Evolutionary conservation across 129 eudicot species (phyloP), one percentile per base, ranked within the genome.

Genomic region (Centrapalus pauciflorus): DNA sequence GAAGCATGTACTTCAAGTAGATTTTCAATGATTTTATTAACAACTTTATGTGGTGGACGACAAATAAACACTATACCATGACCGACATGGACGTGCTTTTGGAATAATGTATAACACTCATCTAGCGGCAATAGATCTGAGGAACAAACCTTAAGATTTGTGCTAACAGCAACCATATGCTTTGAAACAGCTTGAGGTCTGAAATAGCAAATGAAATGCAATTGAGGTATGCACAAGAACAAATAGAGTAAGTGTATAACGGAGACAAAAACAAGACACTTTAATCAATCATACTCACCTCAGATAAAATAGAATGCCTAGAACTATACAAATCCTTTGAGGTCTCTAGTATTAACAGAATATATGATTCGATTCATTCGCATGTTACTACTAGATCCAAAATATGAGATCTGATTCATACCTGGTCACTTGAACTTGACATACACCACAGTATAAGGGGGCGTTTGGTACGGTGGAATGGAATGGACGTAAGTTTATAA

Each of bases 101-200:
- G 14, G 17, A 41, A 41, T 7, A 2, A 38, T 21, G 1, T 20
- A 54, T 55, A 20, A 45, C 56, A 4, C 4, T 45, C 29, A 5
- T 33, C 7, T 3, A 11, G 48, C 43, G 60, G 14, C 19, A 71
- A 23, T 26, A 54, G 43, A 25, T 29, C 28, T 0, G 28, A 51
- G 49, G 69, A 69, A 73, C 52, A 19, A 70, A 88, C 99, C 85
- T 73, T 82, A 10, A 89, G 96, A 77, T 93, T 93, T 64, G 99
- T 93, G 80, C 99, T 93, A 75, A 93, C 99, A 73, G 99, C 99
- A 72, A 93, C 99, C 99, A 93, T 93, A 67, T 93, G 99, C 76
- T 93, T 93, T 66, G 96, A 86, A 63, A 93, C 99, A 14, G 99
- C 99, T 35, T 84, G 78, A 13, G 96, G 90, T 77, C 99, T 93